A percentile compares a stretch with the other conserved stretches of the same genome.
Evolutionary conservation across 257 asterid species (phyloP).

Genomic region (Penstemon newberryi): DNA sequence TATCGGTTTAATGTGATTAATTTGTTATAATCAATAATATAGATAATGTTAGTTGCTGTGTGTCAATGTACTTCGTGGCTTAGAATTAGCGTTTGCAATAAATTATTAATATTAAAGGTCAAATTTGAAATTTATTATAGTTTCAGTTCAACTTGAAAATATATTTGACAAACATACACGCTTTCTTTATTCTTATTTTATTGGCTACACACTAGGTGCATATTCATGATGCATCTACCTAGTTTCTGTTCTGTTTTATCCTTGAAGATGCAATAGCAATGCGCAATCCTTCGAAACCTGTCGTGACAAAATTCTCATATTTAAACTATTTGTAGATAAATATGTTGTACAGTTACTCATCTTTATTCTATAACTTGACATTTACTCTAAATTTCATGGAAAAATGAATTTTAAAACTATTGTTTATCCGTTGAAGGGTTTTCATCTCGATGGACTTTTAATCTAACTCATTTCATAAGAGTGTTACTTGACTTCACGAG

Average conservation of each 20-base stretch:
- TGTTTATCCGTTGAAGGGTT: background rate
- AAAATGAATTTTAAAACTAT: background rate
- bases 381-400: background rate
- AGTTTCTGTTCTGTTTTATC: background rate
- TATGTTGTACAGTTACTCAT: background rate
- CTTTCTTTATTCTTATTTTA: background rate
- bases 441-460: background rate
- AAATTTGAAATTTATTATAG: too few relatives aligned
- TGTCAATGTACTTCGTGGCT: too few relatives aligned
- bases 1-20: background rate
- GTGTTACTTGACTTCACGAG: background rate
- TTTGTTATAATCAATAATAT: background rate
- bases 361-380: background rate
- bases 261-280: background rate
- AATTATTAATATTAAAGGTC: too few relatives aligned
- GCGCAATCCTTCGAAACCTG: background rate
- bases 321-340: background rate
- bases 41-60: too few relatives aligned
- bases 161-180: constrained; percentile 10
- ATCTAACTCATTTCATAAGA: background rate
- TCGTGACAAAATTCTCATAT: background rate
- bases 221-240: background rate
- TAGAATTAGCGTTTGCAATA: too few relatives aligned
- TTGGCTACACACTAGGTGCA: background rate
- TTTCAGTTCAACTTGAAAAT: background rate